Base-by-base conservation (phyloP, 495 filamentous ascomycete species). In the Penicillium roqueforti region DNA sequence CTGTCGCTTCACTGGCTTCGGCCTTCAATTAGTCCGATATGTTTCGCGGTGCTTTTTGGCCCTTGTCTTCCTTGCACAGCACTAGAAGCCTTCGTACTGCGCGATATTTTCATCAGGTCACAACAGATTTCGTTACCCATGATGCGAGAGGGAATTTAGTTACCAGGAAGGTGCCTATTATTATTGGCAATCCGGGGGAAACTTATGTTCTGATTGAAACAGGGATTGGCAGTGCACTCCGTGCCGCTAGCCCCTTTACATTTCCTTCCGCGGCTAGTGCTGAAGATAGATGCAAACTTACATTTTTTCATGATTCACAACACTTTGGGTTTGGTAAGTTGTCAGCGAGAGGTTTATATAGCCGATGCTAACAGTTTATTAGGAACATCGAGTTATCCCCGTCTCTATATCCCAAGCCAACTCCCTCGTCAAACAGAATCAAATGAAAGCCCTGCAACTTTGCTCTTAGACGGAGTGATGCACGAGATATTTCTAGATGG, bases 401-500 rank as follows among this genome's bases (percentile, higher is more conserved):
- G 61, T 13, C 66, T 71, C 46, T 63, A 68, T 55, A 51, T 61
- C 53, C 65, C 65, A 41, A 57, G 38, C 36, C 36, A 62, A 54
- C 38, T 67, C 9, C 65, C 65, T 32, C 59, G 49, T 47, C 62
- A 67, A 50, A 62, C 61, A 62, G 57, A 67, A 37, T 64, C 49
- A 39, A 54, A 68, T 49, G 63, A 41, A 43, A 71, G 68, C 58
- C 56, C 66, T 58, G 67, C 67, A 58, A 71, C 65, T 55, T 61
- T 69, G 44, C 59, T 63, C 37, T 31, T 69, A 34, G 51, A 34
- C 51, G 67, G 67, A 43, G 61, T 61, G 47, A 66, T 61, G 61
- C 62, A 71, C 56, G 58, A 69, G 39, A 60, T 71, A 51, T 57
- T 59, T 46, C 52, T 69, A 51, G 62, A 71, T 65, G 62, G 57